phyloP scores from a whole-genome alignment of 1,284 basidiomycete genomes.

The Cryptococcus sp. region DNA sequence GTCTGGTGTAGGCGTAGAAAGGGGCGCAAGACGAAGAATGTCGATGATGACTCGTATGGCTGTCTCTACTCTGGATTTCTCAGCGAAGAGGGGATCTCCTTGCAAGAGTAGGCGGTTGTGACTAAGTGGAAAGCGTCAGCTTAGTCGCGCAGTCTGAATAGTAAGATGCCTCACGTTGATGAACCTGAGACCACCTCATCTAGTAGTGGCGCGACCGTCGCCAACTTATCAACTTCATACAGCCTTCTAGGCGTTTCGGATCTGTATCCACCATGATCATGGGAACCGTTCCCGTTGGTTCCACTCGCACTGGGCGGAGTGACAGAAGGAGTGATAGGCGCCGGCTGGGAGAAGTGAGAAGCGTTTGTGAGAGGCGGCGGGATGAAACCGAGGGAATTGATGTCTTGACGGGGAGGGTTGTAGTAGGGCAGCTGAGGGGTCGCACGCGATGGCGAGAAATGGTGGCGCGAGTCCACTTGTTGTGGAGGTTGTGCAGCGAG shows the following conservation, averaged over 20 bases:
- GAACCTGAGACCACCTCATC: constrained; percentile 32
- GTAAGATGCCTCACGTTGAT: constrained; percentile 11
- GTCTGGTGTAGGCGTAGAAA: constrained; percentile 16
- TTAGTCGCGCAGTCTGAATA: neutral
- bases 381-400: constrained; percentile 2
- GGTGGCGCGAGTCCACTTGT: too few relatives aligned
- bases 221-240: constrained; percentile 39
- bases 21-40: constrained; percentile 41
- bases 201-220: constrained; percentile 23
- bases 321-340: neutral
- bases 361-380: constrained; percentile 1
- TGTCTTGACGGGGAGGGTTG: neutral
- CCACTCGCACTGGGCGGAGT: constrained; percentile 11
- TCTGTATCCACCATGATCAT: constrained; percentile 34
- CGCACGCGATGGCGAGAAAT: neutral
- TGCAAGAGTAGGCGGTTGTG: constrained; percentile 43
- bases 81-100: constrained; percentile 47
- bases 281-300: constrained; percentile 22
- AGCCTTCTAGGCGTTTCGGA: constrained; percentile 46
- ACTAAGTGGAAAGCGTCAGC: constrained; percentile 22
- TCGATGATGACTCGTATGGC: constrained; percentile 51
- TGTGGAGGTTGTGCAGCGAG: too few relatives aligned
- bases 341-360: constrained; percentile 8
- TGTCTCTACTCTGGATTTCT: constrained; percentile 50
- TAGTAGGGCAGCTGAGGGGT: neutral